A percentile compares a stretch with the other conserved stretches of the same genome.
Evolutionary conservation across 495 filamentous ascomycete species (phyloP).

Genomic region (Trichoderma gamsii): DNA sequence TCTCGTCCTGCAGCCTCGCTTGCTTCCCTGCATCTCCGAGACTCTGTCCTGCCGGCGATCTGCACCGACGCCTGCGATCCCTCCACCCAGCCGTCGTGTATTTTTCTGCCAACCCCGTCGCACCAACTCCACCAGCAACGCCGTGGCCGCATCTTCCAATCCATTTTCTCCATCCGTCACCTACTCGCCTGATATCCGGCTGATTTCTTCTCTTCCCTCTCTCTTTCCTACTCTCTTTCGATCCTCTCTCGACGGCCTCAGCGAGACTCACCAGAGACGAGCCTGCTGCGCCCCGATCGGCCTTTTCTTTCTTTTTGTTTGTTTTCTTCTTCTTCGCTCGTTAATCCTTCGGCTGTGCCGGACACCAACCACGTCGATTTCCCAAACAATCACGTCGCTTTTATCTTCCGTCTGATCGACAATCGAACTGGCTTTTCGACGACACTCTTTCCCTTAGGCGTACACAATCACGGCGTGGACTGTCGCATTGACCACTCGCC

Average conservation of each 20-base stretch:
- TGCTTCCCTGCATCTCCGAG: background rate
- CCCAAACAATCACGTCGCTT: slow-evolving; percentile 19
- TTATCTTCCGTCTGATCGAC: slow-evolving; percentile 12
- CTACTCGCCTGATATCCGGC: background rate
- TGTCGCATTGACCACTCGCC: slow-evolving; percentile 14
- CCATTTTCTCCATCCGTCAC: slow-evolving; percentile 13
- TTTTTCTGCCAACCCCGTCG: slow-evolving; percentile 7
- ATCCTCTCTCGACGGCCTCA: background rate
- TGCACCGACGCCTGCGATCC: background rate
- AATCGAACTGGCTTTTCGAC: slow-evolving; percentile 12
- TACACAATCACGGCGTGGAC: slow-evolving; percentile 15
- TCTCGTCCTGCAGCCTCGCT: background rate
- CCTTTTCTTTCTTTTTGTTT: slow-evolving; percentile 20
- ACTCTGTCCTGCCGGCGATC: slow-evolving; percentile 6
- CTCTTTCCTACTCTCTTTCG: slow-evolving; percentile 2
- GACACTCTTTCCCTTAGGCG: slow-evolving; percentile 18
- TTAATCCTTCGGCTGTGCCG: slow-evolving; percentile 11
- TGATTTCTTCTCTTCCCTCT: background rate
- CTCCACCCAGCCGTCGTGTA: background rate
- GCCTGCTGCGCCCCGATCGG: slow-evolving; percentile 19
- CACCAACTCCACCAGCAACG: slow-evolving; percentile 10
- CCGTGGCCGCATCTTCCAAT: background rate
- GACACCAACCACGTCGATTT: slow-evolving; percentile 10
- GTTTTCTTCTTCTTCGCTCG: slow-evolving; percentile 19
- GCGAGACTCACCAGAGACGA: slow-evolving; percentile 14